These are phyloP conservation scores for Russula vinacea DNA, from an alignment of 768 basidiomycete genomes.

Conservation along the genomic window DNA sequence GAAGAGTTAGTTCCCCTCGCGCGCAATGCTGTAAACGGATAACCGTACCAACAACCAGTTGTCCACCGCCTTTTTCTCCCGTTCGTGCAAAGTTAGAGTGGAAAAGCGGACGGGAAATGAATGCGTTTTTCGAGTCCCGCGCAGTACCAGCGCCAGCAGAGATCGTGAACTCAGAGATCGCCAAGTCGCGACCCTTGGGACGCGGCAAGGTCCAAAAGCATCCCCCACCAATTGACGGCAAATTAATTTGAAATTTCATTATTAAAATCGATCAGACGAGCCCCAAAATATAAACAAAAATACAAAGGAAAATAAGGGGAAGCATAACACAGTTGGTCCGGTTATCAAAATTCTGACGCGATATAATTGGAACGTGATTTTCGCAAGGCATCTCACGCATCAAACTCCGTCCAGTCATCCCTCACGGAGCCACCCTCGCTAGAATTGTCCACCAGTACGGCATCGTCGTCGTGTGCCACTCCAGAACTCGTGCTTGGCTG, in stretches of 20 bases:
- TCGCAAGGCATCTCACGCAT: neutral
- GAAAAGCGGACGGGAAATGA: too few relatives aligned
- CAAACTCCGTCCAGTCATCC: conserved; percentile 23
- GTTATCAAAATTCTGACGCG: too few relatives aligned
- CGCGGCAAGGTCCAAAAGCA: too few relatives aligned
- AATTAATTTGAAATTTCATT: too few relatives aligned
- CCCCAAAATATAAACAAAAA: neutral
- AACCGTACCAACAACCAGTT: neutral
- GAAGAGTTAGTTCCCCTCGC: neutral
- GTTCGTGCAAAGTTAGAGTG: too few relatives aligned
- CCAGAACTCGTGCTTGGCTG: neutral
- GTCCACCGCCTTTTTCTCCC: neutral
- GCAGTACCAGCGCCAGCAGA: neutral
- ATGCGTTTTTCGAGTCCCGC: conserved; percentile 5
- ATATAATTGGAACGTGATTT: neutral
- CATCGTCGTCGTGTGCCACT: conserved; percentile 7
- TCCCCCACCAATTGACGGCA: too few relatives aligned
- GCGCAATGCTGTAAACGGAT: neutral
- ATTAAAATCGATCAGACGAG: too few relatives aligned
- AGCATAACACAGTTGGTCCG: neutral
- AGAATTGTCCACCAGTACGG: conserved; percentile 12
- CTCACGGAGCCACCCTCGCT: conserved; percentile 16
- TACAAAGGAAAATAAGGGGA: neutral
- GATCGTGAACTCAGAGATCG: neutral
- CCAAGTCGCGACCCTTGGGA: neutral